Evolutionary conservation across 2,329 filamentous ascomycete genomes (phyloP), one percentile per base, ranked within the genome.

Genomic region (Arthrobotrys entomopaga): DNA sequence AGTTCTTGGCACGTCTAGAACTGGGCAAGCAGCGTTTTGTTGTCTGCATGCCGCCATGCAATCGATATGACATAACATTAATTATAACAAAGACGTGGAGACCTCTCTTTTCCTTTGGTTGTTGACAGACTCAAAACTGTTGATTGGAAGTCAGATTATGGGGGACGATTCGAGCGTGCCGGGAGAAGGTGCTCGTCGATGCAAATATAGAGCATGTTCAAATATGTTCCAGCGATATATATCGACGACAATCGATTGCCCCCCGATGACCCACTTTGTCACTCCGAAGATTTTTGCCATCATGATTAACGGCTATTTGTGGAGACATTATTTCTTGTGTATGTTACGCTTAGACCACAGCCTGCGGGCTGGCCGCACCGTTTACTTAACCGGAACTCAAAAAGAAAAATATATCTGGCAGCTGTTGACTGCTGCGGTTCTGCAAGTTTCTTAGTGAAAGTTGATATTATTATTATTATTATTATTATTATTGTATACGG

Each of bases 1-100:
- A 74, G 70, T 34, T 67, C 70, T 74, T 74, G 70, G 70, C 70
- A 66, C 70, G 60, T 74, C 70, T 74, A 74, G 70, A 74, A 74
- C 29, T 34, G 29, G 5, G 29, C 29, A 34, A 34, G 29, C 56
- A 63, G 67, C 54, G n/a, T n/a, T n/a, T n/a, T n/a, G n/a, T 34
- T 34, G 6, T 5, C 7, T 34, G 29, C 57, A 65, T 56, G 16
- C 48, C n/a, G 46, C 26, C 38, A n/a, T n/a, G n/a, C n/a, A 46
- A 34, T 34, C 29, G 10, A 61, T 50, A 43, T 38, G 40, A 24
- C 38, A 22, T 34, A n/a, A n/a, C n/a, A n/a, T n/a, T n/a, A n/a
- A n/a, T n/a, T n/a, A n/a, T 34, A 34, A 34, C 42, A 38, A 74
- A 42, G 57, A 58, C 48, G 56, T 74, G 63, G 57, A 66, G 50